Evolutionary conservation across 345 rosid species (phyloP), one percentile per base, ranked within the genome.

Genomic region (Gossypium anomalum): DNA sequence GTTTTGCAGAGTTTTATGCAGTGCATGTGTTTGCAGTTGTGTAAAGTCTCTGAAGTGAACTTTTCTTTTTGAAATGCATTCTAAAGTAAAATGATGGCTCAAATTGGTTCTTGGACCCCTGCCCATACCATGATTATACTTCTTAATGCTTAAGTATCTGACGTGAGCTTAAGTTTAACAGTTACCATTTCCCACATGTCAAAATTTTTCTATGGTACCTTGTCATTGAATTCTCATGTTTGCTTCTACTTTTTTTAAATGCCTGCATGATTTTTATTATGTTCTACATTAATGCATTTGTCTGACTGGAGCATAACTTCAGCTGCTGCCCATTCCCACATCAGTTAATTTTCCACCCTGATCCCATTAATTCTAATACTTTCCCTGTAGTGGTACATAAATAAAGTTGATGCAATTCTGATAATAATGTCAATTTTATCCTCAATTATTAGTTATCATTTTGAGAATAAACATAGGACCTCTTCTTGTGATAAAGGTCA

Each of bases 401-500:
- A 20, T 22, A 22, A 22, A 2, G 38, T 44, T 11, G 29, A 38
- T 62, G 22, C 17, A 63, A 6, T 64, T 61, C 2, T 17, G 68
- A 20, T 7, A 3, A 20, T 9, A 45, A 38, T 12, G 45, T 43
- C 15, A 65, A 65, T 13, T 43, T 66, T 43, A 66, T 66, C n/a
- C 34, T 45, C 22, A 20, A 44, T 22, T 66, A 43, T 66, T 66
- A 45, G 53, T 66, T 45, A 17, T 66, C 49, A n/a, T 43, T 66
- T 44, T 66, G 53, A 20, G 11, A 45, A 16, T 66, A 66, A 61
- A 62, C 22, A 38, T 15, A 22, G 12, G 19, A 49, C 17, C 27
- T 15, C 10, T 8, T 67, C 16, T 67, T 3, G 3, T 70, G 9
- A 69, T 70, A 27, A 82, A 96, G 99, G 99, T 93, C 71, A 96